Conservation (phyloP, 805 yeast genomes). For the Ogataea populi-albae region DNA sequence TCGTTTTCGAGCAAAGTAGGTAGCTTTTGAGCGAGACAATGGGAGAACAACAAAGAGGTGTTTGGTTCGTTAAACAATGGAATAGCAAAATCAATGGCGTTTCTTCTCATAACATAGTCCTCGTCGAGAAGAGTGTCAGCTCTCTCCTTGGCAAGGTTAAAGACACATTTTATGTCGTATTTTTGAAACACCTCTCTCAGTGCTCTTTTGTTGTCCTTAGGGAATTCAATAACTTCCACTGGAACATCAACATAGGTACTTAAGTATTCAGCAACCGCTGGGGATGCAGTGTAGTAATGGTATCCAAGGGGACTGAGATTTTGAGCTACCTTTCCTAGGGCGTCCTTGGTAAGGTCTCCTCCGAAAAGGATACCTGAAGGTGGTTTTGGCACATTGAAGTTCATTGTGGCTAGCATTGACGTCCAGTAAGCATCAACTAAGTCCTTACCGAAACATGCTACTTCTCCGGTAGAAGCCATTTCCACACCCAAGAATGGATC, state of each 20-base stretch:
- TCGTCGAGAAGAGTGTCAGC: conserved; percentile 83
- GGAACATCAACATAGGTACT: conserved; percentile 41
- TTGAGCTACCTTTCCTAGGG: conserved; percentile 70
- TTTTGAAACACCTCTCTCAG: conserved; percentile 91
- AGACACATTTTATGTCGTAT: conserved; percentile 79
- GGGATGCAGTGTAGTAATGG: conserved; percentile 74
- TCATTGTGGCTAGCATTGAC: conserved; percentile 94
- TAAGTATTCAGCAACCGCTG: conserved; percentile 69
- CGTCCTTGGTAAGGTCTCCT: conserved; percentile 77
- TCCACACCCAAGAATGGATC: conserved; percentile 99
- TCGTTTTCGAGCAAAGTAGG: conserved; percentile 51
- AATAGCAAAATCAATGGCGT: conserved; percentile 96
- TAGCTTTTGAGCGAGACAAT: conserved; percentile 72
- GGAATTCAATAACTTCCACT: conserved; percentile 78
- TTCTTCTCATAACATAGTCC: conserved; percentile 98
- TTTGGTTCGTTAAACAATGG: conserved; percentile 97
- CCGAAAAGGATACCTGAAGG: conserved; percentile 90
- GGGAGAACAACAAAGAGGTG: conserved; percentile 83
- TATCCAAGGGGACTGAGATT: conserved; percentile 73
- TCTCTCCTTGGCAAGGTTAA: conserved; percentile 87
- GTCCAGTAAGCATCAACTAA: conserved; percentile 95
- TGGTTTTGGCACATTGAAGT: conserved; percentile 90
- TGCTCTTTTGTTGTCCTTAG: conserved; percentile 88
- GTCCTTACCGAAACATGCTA: conserved; percentile 92
- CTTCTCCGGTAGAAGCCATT: conserved; percentile 99